Conservation (phyloP, 306 rosid genomes). For the Medicago lupulina region DNA sequence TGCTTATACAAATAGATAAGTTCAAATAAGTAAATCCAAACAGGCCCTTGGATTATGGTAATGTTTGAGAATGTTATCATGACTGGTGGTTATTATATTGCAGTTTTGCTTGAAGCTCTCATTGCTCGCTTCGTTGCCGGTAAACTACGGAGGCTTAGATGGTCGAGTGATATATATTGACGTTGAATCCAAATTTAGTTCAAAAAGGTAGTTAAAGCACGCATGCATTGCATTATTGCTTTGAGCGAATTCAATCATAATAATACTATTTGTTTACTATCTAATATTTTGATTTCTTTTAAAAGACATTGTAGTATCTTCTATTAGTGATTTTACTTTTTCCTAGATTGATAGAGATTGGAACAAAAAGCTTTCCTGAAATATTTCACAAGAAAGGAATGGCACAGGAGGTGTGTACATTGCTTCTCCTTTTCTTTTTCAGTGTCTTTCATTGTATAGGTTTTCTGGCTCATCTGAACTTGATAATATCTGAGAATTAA, state of each 20-base stretch:
- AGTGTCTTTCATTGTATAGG: slow-evolving; percentile 11
- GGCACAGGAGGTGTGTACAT: slow-evolving; percentile 78
- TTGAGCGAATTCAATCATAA: slow-evolving; percentile 7
- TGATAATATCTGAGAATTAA: not conserved
- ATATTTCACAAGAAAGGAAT: slow-evolving; percentile 77
- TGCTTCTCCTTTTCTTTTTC: not conserved
- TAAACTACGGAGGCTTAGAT: slow-evolving; percentile 73
- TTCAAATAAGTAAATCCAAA: too few species aligned
- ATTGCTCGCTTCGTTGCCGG: slow-evolving; percentile 72
- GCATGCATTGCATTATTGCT: slow-evolving; percentile 13
- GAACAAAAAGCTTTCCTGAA: slow-evolving; percentile 79
- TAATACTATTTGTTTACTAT: slow-evolving; percentile 39
- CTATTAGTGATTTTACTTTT: slow-evolving; percentile 3
- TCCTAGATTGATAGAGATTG: slow-evolving; percentile 87
- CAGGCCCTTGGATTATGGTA: slow-evolving; percentile 11
- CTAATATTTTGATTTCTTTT: slow-evolving; percentile 1
- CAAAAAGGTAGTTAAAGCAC: slow-evolving; percentile 66
- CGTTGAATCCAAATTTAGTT: slow-evolving; percentile 86
- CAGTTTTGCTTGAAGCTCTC: slow-evolving; percentile 97
- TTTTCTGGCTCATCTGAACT: slow-evolving; percentile 27
- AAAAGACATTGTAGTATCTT: slow-evolving; percentile 2
- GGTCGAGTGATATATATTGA: slow-evolving; percentile 87
- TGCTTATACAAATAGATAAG: too few species aligned
- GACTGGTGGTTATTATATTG: slow-evolving; percentile 39
- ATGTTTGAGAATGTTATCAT: slow-evolving; percentile 18